Percentiles rank a stretch among this genome's conserved stretches.
phyloP scores from a whole-genome alignment of 1,284 basidiomycete species.

The Irpex rosettiformis region DNA sequence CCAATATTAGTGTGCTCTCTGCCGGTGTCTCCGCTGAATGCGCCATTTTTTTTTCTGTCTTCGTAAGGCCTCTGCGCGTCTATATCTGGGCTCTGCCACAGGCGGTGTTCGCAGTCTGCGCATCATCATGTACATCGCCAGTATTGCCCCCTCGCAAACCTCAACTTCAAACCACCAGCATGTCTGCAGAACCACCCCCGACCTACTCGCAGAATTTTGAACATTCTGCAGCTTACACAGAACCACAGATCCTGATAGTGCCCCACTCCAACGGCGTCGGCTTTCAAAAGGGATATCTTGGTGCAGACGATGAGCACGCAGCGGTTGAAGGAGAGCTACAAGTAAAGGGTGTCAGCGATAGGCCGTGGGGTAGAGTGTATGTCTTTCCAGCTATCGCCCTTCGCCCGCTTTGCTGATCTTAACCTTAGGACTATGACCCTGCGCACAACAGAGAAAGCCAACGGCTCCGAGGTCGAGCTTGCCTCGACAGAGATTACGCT shows the following conservation, averaged over 20 bases:
- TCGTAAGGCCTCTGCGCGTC: not conserved
- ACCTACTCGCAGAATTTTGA: constrained; percentile 29
- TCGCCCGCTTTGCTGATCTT: constrained; percentile 7
- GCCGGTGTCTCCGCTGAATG: not conserved
- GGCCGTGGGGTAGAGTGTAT: constrained; percentile 67
- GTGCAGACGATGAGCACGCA: constrained; percentile 73
- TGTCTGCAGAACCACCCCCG: constrained; percentile 38
- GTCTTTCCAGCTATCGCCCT: constrained; percentile 25
- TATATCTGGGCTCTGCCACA: not conserved
- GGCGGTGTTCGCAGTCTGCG: not conserved
- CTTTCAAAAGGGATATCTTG: constrained; percentile 79
- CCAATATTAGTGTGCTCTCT: not conserved
- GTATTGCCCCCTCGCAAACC: constrained; percentile 3
- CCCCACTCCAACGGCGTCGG: constrained; percentile 62
- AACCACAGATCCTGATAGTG: constrained; percentile 63
- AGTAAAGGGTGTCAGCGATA: constrained; percentile 60
- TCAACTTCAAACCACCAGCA: constrained; percentile 14
- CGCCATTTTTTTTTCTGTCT: not conserved
- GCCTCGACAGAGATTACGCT: constrained; percentile 49
- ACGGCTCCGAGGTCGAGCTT: constrained; percentile 63
- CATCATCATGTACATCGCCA: constrained; percentile 5
- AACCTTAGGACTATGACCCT: constrained; percentile 55
- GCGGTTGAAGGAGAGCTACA: constrained; percentile 82
- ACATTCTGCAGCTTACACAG: constrained; percentile 15
- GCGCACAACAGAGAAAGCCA: constrained; percentile 62